These are phyloP conservation scores for Russula sp. DNA, from an alignment of 768 basidiomycete species.

Conservation along the genomic window DNA sequence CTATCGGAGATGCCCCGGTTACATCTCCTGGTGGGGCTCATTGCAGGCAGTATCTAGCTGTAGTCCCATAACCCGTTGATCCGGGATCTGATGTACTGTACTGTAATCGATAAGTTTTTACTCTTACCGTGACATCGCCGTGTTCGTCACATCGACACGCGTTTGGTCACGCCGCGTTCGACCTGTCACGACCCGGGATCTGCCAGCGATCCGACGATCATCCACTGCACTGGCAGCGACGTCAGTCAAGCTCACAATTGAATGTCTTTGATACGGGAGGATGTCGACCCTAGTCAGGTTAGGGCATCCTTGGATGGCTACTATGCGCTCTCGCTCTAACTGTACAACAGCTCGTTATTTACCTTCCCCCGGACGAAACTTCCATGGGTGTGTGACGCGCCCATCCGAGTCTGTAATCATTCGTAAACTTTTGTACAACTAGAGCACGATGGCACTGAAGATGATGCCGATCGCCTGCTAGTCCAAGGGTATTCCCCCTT, in stretches of 20 bases:
- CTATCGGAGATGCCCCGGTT: neutral
- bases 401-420: neutral
- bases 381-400: neutral
- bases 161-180: neutral
- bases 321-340: neutral
- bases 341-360: constrained; percentile 15
- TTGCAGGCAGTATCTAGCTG: neutral
- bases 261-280: constrained; percentile 14
- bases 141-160: neutral
- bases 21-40: neutral
- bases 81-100: neutral
- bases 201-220: no score
- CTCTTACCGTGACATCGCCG: neutral
- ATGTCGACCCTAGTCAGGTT: constrained; percentile 23
- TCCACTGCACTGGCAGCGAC: no score
- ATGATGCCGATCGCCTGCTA: neutral
- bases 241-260: neutral
- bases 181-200: no score
- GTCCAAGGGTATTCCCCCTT: constrained; percentile 16
- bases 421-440: neutral
- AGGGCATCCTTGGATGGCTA: neutral
- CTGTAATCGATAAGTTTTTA: no score
- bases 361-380: constrained; percentile 18
- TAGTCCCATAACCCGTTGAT: neutral
- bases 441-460: neutral